phyloP scores from a whole-genome alignment of 2,329 filamentous ascomycete species.

The Bisporella sp. region DNA sequence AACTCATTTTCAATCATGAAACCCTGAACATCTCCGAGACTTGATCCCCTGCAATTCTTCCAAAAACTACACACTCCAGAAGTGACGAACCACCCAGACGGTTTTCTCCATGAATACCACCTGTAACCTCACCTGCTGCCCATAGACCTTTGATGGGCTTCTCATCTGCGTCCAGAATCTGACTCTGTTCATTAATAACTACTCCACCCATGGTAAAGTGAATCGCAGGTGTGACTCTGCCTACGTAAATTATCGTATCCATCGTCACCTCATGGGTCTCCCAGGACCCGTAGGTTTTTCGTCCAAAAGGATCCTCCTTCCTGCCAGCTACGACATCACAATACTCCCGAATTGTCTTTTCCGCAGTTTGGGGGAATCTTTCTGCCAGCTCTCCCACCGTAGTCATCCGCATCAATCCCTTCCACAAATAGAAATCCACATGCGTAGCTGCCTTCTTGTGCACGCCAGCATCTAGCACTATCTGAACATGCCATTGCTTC shows the following conservation, averaged over 20 bases:
- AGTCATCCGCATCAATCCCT: slow-evolving; percentile 50
- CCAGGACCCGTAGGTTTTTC: slow-evolving; percentile 50
- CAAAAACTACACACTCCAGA: slow-evolving; percentile 58
- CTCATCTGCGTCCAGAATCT: slow-evolving; percentile 38
- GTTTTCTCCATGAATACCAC: slow-evolving; percentile 58
- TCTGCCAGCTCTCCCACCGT: slow-evolving; percentile 43
- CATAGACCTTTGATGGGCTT: slow-evolving; percentile 48
- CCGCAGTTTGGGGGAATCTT: slow-evolving; percentile 14
- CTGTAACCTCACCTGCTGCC: slow-evolving; percentile 58
- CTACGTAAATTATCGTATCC: slow-evolving; percentile 49
- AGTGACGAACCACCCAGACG: slow-evolving; percentile 54
- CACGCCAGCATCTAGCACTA: slow-evolving; percentile 54
- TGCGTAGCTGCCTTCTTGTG: slow-evolving; percentile 46
- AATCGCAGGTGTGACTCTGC: slow-evolving; percentile 53
- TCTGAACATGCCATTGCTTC: slow-evolving; percentile 50
- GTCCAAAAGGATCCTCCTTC: slow-evolving; percentile 37
- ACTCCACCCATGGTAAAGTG: slow-evolving; percentile 65
- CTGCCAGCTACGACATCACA: slow-evolving; percentile 35
- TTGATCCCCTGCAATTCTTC: slow-evolving; percentile 46
- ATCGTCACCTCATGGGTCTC: slow-evolving; percentile 39
- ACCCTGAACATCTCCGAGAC: slow-evolving; percentile 12
- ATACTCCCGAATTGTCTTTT: slow-evolving; percentile 42
- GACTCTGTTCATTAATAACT: slow-evolving; percentile 44
- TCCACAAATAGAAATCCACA: slow-evolving; percentile 56
- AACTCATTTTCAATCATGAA: too few relatives aligned